phyloP scores from a whole-genome alignment of 1,139 yeast genomes.

The Protomyces inundatus region DNA sequence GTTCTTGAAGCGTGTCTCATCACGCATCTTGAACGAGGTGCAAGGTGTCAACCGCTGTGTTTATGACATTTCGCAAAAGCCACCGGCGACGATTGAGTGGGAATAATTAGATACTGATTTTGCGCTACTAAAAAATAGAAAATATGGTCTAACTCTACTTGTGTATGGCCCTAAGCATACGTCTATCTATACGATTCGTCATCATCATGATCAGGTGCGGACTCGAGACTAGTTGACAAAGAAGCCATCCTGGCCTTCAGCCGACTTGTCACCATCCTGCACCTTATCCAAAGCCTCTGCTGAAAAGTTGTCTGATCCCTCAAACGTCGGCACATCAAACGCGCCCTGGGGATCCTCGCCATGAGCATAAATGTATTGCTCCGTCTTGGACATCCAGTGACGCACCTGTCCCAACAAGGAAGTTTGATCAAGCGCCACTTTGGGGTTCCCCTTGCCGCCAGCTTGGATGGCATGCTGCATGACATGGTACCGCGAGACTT shows the following conservation, averaged over 20 bases:
- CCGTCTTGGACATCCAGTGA: constrained; percentile 29
- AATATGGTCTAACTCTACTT: not conserved
- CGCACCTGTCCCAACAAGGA: constrained; percentile 27
- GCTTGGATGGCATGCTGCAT: constrained; percentile 31
- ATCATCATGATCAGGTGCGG: not conserved
- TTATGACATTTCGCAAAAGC: constrained; percentile 96
- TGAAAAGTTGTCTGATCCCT: not conserved
- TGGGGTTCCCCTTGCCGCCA: constrained; percentile 28
- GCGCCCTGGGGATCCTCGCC: constrained; percentile 32
- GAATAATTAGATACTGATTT: constrained; percentile 48
- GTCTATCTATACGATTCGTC: not conserved
- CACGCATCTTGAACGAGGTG: constrained; percentile 96
- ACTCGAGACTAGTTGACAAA: not conserved
- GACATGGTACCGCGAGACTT: constrained; percentile 32
- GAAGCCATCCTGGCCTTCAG: not conserved
- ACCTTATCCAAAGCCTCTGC: not conserved
- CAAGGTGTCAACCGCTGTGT: constrained; percentile 99
- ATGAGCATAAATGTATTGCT: constrained; percentile 28
- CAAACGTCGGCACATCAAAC: constrained; percentile 31
- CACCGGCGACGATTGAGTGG: constrained; percentile 99
- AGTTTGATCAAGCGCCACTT: constrained; percentile 29
- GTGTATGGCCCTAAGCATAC: not conserved
- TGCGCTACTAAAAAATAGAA: not conserved
- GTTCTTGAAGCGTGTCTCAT: constrained; percentile 86
- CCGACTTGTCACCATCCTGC: not conserved